Percentiles rank a stretch among this genome's conserved stretches.
Conservation (phyloP, 768 basidiomycete species). For the Lentinula detonsa region DNA sequence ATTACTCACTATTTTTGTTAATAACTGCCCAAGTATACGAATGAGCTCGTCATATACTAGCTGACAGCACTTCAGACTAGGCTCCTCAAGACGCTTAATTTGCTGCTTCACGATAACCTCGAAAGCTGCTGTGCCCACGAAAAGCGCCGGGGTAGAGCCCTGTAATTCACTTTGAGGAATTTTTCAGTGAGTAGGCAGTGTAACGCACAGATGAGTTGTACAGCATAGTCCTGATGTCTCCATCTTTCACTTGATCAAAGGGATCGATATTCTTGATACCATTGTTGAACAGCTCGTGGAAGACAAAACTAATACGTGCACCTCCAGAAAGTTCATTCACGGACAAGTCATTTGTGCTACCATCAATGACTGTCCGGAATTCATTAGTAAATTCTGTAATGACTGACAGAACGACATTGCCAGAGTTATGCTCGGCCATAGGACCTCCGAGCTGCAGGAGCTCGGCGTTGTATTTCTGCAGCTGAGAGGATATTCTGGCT, state of each 20-base stretch:
- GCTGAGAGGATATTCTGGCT: conserved; percentile 84
- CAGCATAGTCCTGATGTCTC: conserved; percentile 90
- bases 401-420: conserved; percentile 91
- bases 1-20: conserved; percentile 76
- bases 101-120: conserved; percentile 99
- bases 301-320: conserved; percentile 97
- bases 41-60: conserved; percentile 97
- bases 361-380: conserved; percentile 95
- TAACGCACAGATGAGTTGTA: conserved; percentile 92
- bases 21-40: conserved; percentile 86
- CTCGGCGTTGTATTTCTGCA: conserved; percentile 85
- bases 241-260: conserved; percentile 98
- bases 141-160: conserved; percentile 95
- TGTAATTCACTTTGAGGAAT: conserved; percentile 21
- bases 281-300: conserved; percentile 97
- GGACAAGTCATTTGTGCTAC: conserved; percentile 92
- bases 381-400: conserved; percentile 98
- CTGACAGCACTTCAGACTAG: conserved; percentile 88
- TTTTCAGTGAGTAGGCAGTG: background rate
- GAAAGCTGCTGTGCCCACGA: conserved; percentile 95
- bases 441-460: conserved; percentile 81
- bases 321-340: conserved; percentile 98
- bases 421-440: conserved; percentile 77
- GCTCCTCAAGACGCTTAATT: conserved; percentile 95
- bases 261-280: conserved; percentile 96